Conservation (phyloP, 306 rosid genomes). For the Chamaecrista fasciculata region DNA sequence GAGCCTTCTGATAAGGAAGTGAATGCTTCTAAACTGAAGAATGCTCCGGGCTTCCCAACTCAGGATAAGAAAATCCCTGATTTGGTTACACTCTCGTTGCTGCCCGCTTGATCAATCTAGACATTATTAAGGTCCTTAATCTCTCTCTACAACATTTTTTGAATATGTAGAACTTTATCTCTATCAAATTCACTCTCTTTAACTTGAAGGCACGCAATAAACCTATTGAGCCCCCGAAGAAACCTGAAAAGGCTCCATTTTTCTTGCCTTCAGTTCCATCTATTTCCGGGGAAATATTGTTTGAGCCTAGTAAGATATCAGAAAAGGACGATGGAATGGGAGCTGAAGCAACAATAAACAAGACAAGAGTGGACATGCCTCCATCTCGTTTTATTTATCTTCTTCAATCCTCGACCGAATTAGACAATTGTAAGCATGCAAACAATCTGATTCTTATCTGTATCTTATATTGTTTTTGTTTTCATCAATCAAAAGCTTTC, state of each 20-base stretch:
- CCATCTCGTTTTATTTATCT: conserved; percentile 57
- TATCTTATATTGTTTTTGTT: neutral
- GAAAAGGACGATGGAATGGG: conserved; percentile 38
- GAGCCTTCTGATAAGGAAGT: conserved; percentile 41
- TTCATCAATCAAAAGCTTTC: neutral
- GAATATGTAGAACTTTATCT: conserved; percentile 10
- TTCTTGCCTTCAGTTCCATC: conserved; percentile 86
- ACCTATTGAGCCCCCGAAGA: conserved; percentile 91
- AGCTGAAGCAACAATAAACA: conserved; percentile 34
- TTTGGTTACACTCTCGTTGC: conserved; percentile 76
- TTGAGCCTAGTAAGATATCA: conserved; percentile 55
- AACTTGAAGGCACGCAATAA: conserved; percentile 76
- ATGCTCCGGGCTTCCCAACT: conserved; percentile 27
- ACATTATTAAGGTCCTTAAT: conserved; percentile 76
- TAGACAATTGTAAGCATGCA: conserved; percentile 50
- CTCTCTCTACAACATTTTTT: conserved; percentile 29
- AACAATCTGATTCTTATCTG: conserved; percentile 19
- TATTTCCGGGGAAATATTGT: conserved; percentile 82
- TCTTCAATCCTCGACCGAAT: conserved; percentile 61
- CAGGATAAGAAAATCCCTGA: conserved; percentile 74
- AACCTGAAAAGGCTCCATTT: conserved; percentile 96
- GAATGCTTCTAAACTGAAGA: conserved; percentile 43
- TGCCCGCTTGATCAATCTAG: conserved; percentile 90
- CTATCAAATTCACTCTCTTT: conserved; percentile 9
- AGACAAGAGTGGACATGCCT: conserved; percentile 36